Conservation (phyloP, 176 grass and related monocot genomes). For the Poa pratensis region DNA sequence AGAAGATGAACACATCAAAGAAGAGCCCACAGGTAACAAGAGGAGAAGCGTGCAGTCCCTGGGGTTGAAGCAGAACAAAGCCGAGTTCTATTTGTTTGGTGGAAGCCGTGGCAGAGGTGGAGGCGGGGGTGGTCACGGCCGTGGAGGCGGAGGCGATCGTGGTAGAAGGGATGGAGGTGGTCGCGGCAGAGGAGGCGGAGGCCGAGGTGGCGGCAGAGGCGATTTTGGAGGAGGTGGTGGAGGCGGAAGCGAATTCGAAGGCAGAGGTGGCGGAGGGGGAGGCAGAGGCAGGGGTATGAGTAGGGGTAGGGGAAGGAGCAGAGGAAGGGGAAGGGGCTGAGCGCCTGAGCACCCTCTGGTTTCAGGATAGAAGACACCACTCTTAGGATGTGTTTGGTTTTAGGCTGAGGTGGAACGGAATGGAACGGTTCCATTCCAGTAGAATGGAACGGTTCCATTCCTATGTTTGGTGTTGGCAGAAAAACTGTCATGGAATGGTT, state of each 20-base stretch:
- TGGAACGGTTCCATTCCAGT: too few species aligned
- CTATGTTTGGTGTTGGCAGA: too few species aligned
- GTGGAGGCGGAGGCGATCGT: slow-evolving; percentile 39
- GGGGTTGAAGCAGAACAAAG: slow-evolving; percentile 70
- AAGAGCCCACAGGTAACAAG: slow-evolving; percentile 50
- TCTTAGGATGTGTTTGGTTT: too few species aligned
- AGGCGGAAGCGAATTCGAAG: slow-evolving; percentile 30
- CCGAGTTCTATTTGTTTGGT: slow-evolving; percentile 83
- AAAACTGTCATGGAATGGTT: too few species aligned
- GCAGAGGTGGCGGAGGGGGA: slow-evolving; percentile 25
- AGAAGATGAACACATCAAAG: slow-evolving; percentile 19
- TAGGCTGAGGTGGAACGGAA: too few species aligned
- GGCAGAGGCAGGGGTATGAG: slow-evolving; percentile 37
- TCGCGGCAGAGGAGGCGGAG: not conserved
- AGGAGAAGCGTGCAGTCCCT: slow-evolving; percentile 67
- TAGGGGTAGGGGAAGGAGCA: not conserved
- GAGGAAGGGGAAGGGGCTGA: slow-evolving; percentile 26
- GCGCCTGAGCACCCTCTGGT: slow-evolving; percentile 30
- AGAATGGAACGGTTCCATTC: too few species aligned
- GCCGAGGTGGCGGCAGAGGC: slow-evolving; percentile 18
- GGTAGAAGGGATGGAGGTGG: slow-evolving; percentile 3
- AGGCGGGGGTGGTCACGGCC: not conserved
- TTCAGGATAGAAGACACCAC: not conserved
- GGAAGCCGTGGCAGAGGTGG: slow-evolving; percentile 52
- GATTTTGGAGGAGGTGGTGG: slow-evolving; percentile 16